Evolutionary conservation across 306 rosid genomes (phyloP), one percentile per base, ranked within the genome.

Genomic region (Castanopsis chinensis): DNA sequence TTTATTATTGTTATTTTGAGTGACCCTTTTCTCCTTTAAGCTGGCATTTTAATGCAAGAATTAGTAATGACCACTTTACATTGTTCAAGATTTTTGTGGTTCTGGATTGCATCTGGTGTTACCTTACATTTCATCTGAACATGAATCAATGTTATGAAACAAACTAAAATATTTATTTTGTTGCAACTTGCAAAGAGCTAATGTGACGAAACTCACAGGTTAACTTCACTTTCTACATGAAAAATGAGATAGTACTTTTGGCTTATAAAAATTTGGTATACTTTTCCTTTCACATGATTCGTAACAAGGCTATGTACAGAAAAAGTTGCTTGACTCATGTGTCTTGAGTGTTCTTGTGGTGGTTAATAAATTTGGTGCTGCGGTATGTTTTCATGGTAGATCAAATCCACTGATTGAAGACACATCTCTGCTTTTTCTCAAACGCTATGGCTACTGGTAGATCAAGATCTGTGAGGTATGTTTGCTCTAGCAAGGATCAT

Each of bases 401-500:
- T 79, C 72, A 58, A 69, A 58, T 71, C 73, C 67, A 74, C 45
- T 52, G 73, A 59, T 28, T 80, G 56, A 83, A 65, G 71, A n/a
- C 51, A 32, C 20, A 76, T 12, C 17, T 51, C 49, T 33, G 5
- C 52, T 54, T 10, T 18, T 18, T 67, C 41, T 19, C 54, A 21
- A 81, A 20, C 69, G 43, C 77, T 18, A 87, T 89, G 91, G 78
- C 68, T 79, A 74, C 68, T 41, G 75, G 52, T 75, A 69, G 56
- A 77, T 85, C 91, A 85, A 79, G 83, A 81, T 79, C 86, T 23
- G 89, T 85, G 28, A 87, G 90, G 92, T 85, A 64, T 85, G 85
- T 27, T 33, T 25, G 15, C 59, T 73, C 41, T 30, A 14, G 41
- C 41, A 63, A 25, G 18, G 25, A n/a, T 21, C 25, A 71, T 32